Evolutionary conservation across 257 asterid species (phyloP).

Genomic region (Knoxia roxburghii): DNA sequence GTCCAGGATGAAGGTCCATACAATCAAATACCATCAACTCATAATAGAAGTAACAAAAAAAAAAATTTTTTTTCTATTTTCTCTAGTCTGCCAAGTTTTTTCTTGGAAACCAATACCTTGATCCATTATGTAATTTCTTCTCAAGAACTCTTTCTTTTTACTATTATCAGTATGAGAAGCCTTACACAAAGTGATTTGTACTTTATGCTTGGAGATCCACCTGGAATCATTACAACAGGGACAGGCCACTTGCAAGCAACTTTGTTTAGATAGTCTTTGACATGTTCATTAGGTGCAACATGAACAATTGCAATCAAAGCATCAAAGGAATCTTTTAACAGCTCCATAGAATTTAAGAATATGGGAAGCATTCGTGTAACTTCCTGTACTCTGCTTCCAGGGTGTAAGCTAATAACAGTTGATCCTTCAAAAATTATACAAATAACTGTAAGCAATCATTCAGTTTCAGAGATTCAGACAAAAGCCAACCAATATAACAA

Average conservation of each 20-base stretch:
- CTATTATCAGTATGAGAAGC: no score
- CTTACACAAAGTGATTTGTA: slow-evolving; percentile 77
- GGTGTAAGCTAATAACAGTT: slow-evolving; percentile 66
- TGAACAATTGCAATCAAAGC: slow-evolving; percentile 60
- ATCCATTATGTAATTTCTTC: no score
- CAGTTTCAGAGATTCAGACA: background rate
- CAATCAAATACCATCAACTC: background rate
- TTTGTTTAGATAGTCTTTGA: slow-evolving; percentile 46
- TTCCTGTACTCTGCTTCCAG: slow-evolving; percentile 97
- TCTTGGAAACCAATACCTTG: background rate
- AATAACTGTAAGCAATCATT: background rate
- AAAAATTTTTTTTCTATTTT: background rate
- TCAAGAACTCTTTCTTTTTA: no score
- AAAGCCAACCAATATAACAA: background rate
- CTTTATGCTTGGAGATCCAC: slow-evolving; percentile 53
- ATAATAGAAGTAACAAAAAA: background rate
- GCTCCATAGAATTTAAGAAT: slow-evolving; percentile 52
- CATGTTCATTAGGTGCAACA: slow-evolving; percentile 78
- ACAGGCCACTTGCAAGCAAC: slow-evolving; percentile 58
- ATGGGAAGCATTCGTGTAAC: slow-evolving; percentile 81
- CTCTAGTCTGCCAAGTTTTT: background rate
- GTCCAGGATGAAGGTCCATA: background rate
- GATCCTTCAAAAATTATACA: slow-evolving; percentile 45
- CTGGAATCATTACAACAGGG: slow-evolving; percentile 51
- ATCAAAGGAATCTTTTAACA: slow-evolving; percentile 37